Evolutionary conservation across 331 rosid species (phyloP), one percentile per base, ranked within the genome.

Genomic region (Quercus lobata): DNA sequence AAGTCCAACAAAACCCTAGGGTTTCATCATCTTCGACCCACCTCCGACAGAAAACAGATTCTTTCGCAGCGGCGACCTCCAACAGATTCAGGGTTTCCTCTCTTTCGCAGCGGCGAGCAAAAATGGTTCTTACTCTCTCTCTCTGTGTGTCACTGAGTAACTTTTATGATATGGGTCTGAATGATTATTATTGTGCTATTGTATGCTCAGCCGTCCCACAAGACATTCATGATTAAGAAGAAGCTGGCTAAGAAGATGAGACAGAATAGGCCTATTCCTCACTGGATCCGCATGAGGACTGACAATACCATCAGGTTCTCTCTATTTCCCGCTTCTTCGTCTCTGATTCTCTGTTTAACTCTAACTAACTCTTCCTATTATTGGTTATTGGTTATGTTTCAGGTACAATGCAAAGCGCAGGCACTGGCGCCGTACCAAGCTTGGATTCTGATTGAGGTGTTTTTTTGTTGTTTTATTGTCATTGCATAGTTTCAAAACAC

Each of bases 371-470:
- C 2, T 44, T 63, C 8, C 4, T 55, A 5, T 44, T 8, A 25
- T 25, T 25, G 5, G 5, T 25, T 52, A 32, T 32, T 32, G 35
- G 6, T 32, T 32, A 1, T 34, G 37, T 34, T 60, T 79, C 84
- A 94, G 98, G 89, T 94, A 94, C 88, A 94, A 94, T 11, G 97
- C 97, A 5, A 94, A 94, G 88, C 96, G 97, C 76, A 91, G 98
- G 71, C 98, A 92, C 88, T 94, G 98, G 98, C 98, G 98, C 46
- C 98, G 98, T 24, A 94, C 98, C 85, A 94, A 94, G 86, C 96
- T 94, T 68, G 97, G 98, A 30, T 94, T 94, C 86, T 94, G 87
- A 92, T 0, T 34, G 37, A 6, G 94, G 81, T 85, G 57, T 44
- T 63, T 58, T 5, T 68, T 69, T 34, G 56, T 7, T 63, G 44